These are phyloP conservation scores for Aschersonia sp. DNA, from an alignment of 2,329 filamentous ascomycete genomes.

Conservation along the genomic window DNA sequence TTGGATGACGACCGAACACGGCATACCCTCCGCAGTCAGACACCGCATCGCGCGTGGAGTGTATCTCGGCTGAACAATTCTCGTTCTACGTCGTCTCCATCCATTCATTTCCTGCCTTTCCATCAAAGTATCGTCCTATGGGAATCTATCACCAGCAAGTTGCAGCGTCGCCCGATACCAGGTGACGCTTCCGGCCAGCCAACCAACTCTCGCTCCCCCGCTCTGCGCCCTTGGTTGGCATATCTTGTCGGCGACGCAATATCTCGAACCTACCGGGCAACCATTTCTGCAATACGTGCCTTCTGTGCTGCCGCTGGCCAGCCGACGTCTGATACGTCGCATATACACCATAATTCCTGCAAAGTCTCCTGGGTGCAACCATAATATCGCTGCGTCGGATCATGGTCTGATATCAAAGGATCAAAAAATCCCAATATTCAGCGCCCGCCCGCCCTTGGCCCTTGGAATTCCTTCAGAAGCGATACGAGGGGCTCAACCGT, in stretches of 20 bases:
- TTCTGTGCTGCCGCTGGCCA: no score
- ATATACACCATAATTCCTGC: no score
- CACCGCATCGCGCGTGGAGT: neutral
- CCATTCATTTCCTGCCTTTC: no score
- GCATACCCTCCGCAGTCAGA: conserved; percentile 2
- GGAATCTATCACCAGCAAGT: neutral
- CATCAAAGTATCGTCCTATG: neutral
- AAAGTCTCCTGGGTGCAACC: no score
- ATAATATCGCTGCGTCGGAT: no score
- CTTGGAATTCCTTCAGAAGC: no score
- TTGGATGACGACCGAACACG: neutral
- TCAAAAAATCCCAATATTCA: no score
- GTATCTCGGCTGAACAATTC: neutral
- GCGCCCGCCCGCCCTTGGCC: no score
- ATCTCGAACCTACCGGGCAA: neutral
- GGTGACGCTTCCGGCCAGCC: neutral
- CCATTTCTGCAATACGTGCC: neutral
- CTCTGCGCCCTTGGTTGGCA: neutral
- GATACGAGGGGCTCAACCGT: no score
- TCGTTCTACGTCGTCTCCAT: no score
- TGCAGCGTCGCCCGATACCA: neutral
- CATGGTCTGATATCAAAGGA: no score
- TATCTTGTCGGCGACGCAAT: neutral
- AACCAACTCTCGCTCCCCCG: neutral
- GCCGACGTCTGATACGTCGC: no score